A percentile compares a stretch with the other conserved stretches of the same genome.
Conservation (phyloP, 2,329 filamentous ascomycete genomes). For the Dactylellina haptotyla region DNA sequence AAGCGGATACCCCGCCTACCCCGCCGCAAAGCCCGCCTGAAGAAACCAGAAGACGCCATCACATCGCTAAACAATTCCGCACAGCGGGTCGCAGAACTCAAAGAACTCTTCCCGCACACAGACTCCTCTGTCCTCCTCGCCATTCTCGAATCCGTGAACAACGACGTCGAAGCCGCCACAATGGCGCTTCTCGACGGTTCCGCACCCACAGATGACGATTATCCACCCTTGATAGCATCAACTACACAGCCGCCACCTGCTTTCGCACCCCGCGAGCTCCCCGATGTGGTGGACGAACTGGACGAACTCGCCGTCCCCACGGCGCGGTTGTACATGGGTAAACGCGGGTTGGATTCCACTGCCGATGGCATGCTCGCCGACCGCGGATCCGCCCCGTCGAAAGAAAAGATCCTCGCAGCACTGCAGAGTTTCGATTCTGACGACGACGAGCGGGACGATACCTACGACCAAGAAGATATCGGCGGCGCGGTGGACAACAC, state of each 20-base stretch:
- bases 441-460: constrained; percentile 95
- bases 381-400: constrained; percentile 70
- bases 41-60: neutral
- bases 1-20: constrained; percentile 27
- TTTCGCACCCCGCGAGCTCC: neutral
- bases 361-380: constrained; percentile 38
- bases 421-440: constrained; percentile 90
- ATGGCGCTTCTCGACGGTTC: constrained; percentile 22
- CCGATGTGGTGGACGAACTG: constrained; percentile 22
- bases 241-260: neutral
- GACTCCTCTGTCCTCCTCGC: constrained; percentile 3
- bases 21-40: constrained; percentile 2
- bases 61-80: neutral
- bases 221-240: no score
- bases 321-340: constrained; percentile 33
- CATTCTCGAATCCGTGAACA: constrained; percentile 18
- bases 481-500: constrained; percentile 82
- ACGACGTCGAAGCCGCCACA: constrained; percentile 41
- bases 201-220: no score
- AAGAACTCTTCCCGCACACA: constrained; percentile 29
- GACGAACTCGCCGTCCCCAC: constrained; percentile 23
- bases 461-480: constrained; percentile 90
- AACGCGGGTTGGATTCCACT: constrained; percentile 15
- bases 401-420: constrained; percentile 87
- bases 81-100: neutral